Conservation (phyloP, 805 yeast genomes). For the Maudiozyma saulgeensis region DNA sequence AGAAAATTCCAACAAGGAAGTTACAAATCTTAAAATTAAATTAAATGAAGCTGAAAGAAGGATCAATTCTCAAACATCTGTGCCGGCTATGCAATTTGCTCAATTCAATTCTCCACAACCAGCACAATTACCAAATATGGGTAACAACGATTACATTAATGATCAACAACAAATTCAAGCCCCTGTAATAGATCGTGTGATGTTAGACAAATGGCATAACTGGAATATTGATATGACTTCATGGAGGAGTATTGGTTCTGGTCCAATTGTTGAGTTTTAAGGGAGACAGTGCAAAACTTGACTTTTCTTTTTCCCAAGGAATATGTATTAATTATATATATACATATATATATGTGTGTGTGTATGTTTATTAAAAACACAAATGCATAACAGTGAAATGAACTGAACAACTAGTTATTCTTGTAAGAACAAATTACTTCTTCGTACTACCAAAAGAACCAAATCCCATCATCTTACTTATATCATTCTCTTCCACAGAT, state of each 20-base stretch:
- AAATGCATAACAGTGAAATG: too few relatives aligned
- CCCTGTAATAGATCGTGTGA: constrained; percentile 36
- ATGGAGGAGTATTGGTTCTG: constrained; percentile 68
- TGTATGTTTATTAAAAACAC: not conserved
- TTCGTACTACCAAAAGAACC: constrained; percentile 44
- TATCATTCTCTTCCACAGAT: constrained; percentile 7
- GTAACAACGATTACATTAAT: not conserved
- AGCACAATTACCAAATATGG: not conserved
- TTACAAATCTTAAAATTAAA: constrained; percentile 19
- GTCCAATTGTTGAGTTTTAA: constrained; percentile 45
- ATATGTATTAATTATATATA: not conserved
- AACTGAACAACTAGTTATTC: not conserved
- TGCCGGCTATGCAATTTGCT: constrained; percentile 9
- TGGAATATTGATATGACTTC: constrained; percentile 81
- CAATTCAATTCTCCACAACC: constrained; percentile 7
- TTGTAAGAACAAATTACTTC: constrained; percentile 9
- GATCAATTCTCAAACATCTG: constrained; percentile 1
- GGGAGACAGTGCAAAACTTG: too few relatives aligned
- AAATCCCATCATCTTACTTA: constrained; percentile 49
- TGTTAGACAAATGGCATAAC: constrained; percentile 63
- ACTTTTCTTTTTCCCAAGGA: not conserved
- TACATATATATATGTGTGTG: constrained; percentile 3
- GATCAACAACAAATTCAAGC: not conserved
- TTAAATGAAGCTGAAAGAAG: constrained; percentile 6
- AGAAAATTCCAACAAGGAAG: not conserved